Percentiles rank a stretch among this genome's conserved stretches.
Conservation (phyloP, 2,329 filamentous ascomycete genomes). For the Xylariaceae sp. region DNA sequence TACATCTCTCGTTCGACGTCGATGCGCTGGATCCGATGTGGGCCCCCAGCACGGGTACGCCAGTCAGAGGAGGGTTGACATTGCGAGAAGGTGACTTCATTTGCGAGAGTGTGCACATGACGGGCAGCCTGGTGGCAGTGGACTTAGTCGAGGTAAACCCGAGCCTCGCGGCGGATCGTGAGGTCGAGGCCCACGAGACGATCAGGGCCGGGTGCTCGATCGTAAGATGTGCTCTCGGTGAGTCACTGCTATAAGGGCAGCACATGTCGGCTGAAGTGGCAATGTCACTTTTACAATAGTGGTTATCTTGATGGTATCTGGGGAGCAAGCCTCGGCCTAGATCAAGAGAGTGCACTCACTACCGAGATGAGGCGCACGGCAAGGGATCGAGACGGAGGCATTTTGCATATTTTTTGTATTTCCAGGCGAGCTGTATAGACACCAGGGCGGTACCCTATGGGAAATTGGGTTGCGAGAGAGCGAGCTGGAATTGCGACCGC, state of each 20-base stretch:
- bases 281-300: background rate
- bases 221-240: conserved; percentile 85
- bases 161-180: conserved; percentile 56
- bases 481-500: too few species aligned
- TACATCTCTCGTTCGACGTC: conserved; percentile 95
- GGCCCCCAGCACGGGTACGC: conserved; percentile 93
- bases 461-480: too few species aligned
- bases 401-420: too few species aligned
- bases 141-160: conserved; percentile 83
- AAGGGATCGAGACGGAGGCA: too few species aligned
- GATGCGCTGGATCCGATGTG: conserved; percentile 94
- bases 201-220: conserved; percentile 86
- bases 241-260: conserved; percentile 68
- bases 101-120: conserved; percentile 79
- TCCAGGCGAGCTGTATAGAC: too few species aligned
- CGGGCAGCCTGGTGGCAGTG: conserved; percentile 72
- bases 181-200: conserved; percentile 72
- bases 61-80: conserved; percentile 88
- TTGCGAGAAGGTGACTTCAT: conserved; percentile 96
- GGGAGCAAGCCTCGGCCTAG: too few species aligned
- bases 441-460: too few species aligned
- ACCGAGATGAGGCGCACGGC: too few species aligned
- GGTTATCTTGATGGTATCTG: too few species aligned
- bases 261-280: background rate
- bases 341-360: too few species aligned